Evolutionary conservation across 768 basidiomycete genomes (phyloP).

Genomic region (Mycena sanguinolenta): DNA sequence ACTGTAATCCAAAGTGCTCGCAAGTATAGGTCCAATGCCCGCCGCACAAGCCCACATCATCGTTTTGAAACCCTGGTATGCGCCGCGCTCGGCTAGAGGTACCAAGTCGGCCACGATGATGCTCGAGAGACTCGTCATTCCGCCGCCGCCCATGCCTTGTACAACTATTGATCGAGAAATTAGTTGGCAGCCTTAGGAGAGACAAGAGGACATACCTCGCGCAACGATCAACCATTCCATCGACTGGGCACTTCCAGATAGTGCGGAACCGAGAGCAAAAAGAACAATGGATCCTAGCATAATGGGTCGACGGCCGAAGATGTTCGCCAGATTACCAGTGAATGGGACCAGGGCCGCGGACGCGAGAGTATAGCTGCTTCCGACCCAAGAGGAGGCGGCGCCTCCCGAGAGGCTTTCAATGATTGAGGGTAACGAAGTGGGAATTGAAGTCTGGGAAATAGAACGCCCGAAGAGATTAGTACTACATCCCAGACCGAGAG

Average conservation of each 20-base stretch:
- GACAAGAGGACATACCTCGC: conserved; percentile 32
- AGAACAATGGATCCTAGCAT: conserved; percentile 44
- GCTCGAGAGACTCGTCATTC: background rate
- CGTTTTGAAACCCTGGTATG: no score
- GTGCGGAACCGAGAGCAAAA: conserved; percentile 54
- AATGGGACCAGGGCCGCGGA: conserved; percentile 55
- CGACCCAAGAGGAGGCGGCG: conserved; percentile 8
- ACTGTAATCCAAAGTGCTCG: no score
- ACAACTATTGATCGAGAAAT: background rate
- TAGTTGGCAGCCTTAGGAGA: conserved; percentile 7
- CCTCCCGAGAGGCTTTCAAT: background rate
- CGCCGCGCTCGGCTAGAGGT: conserved; percentile 3
- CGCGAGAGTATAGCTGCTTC: conserved; percentile 49
- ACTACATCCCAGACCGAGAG: no score
- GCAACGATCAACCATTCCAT: conserved; percentile 58
- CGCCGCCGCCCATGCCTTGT: conserved; percentile 21
- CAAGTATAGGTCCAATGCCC: conserved; percentile 5
- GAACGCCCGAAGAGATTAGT: no score
- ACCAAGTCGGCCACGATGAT: conserved; percentile 16
- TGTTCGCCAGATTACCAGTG: conserved; percentile 46
- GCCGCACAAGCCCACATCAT: conserved; percentile 15
- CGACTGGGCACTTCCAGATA: conserved; percentile 53
- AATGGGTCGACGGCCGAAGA: conserved; percentile 52
- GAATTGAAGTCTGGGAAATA: conserved; percentile 17
- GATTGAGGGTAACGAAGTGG: conserved; percentile 8